Evolutionary conservation across 1,284 basidiomycete species (phyloP), one percentile per base, ranked within the genome.

Genomic region (Apiotrichum laibachii): DNA sequence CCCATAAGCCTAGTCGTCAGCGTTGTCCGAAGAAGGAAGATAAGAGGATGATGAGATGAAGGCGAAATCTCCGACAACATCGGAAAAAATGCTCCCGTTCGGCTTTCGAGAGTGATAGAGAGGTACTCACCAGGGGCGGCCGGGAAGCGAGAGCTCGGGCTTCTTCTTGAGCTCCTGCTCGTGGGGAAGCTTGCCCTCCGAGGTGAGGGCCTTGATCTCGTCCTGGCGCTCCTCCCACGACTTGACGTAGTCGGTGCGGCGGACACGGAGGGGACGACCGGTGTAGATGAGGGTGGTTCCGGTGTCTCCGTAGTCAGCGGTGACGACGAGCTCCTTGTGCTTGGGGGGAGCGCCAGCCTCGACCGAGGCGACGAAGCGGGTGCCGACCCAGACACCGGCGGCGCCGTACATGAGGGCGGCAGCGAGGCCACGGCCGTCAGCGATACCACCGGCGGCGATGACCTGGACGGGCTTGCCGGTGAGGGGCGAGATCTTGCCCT

Each of bases 341-440:
- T 63, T 60, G 35, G 44, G 44, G 48, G 62, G 62, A 31, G 62
- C 62, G 21, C 62, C 62, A 31, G 62, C 62, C 62, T 94, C 90
- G 19, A 78, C 82, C 21, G 84, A 82, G n/a, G 92, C 92, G 33
- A 96, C 89, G 72, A 95, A 96, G 42, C 92, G 84, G 2, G 89
- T 90, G 39, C 92, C 92, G 54, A 92, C 89, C 90, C 90, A 92
- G 76, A 92, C 80, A 80, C 84, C 90, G 68, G 89, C 82, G 39
- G 90, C 90, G 63, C 91, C 91, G 84, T 86, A 92, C 72, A 86
- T 82, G 53, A 93, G 78, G 68, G 90, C 88, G 18, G 90, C 89
- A 15, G 89, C 91, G 19, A 94, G 82, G 55, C 88, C 84, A 56
- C 89, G 83, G 7, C 91, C 92, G 67, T 92, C 89, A 72, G 84